Evolutionary conservation across 345 rosid genomes (phyloP).

Genomic region (Aquilaria malaccensis): DNA sequence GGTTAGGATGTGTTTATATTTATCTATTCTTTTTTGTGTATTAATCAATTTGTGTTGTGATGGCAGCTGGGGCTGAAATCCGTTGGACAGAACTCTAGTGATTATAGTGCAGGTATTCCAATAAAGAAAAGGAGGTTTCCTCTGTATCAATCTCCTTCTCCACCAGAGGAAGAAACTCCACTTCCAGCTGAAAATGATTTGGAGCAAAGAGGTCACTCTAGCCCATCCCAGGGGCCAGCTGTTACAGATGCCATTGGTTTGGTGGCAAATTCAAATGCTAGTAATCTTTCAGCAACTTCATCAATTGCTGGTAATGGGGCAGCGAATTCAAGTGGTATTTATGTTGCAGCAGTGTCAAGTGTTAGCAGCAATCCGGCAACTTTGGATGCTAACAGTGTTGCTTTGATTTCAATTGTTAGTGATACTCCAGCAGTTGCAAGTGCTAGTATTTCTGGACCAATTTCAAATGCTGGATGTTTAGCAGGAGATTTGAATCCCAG

Average conservation of each 20-base stretch:
- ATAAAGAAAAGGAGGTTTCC: conserved; percentile 78
- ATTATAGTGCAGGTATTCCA: conserved; percentile 59
- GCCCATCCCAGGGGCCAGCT: conserved; percentile 22
- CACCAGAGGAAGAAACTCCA: conserved; percentile 27
- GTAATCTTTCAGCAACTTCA: background rate
- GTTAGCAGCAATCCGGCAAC: conserved; percentile 13
- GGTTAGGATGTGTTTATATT: conserved; percentile 4
- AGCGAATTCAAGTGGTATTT: conserved; percentile 5
- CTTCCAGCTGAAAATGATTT: conserved; percentile 11
- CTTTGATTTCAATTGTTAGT: conserved; percentile 8
- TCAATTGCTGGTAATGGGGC: conserved; percentile 2
- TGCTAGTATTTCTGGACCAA: conserved; percentile 17
- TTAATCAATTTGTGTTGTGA: conserved; percentile 24
- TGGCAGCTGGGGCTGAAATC: conserved; percentile 47
- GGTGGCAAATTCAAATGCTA: conserved; percentile 14
- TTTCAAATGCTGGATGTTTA: conserved; percentile 1
- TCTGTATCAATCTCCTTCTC: conserved; percentile 34
- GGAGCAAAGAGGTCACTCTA: conserved; percentile 14
- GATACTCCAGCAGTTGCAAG: conserved; percentile 5
- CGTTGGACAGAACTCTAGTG: conserved; percentile 37
- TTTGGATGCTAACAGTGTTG: conserved; percentile 16
- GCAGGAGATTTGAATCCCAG: background rate
- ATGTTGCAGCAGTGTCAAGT: conserved; percentile 9
- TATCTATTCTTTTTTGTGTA: conserved; percentile 9
- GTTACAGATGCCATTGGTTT: conserved; percentile 18